These are phyloP conservation scores for Breviolum minutum DNA, from an alignment of 73 alveolate genomes.

Conservation along the genomic window DNA sequence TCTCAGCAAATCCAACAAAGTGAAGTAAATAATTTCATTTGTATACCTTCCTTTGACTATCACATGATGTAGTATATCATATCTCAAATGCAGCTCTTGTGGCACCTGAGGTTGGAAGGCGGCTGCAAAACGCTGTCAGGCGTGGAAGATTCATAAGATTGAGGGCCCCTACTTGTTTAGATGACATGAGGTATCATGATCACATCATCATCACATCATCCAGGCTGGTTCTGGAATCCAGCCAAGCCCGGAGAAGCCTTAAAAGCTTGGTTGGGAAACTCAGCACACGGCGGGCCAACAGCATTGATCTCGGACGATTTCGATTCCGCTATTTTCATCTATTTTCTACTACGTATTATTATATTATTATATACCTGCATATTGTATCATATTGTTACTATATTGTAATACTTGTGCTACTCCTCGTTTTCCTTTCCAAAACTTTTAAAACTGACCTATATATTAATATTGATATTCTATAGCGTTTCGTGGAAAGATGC, in stretches of 20 bases:
- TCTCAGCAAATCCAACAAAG: neutral
- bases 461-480: too few species aligned
- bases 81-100: neutral
- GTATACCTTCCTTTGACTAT: too few species aligned
- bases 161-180: neutral
- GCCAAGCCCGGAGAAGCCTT: neutral
- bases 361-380: too few species aligned
- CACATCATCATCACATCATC: neutral
- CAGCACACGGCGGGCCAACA: neutral
- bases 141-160: neutral
- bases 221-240: slow-evolving; percentile 48
- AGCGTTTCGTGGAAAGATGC: too few species aligned
- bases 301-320: neutral
- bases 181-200: neutral
- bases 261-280: slow-evolving; percentile 27
- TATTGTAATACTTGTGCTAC: too few species aligned
- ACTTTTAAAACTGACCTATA: too few species aligned
- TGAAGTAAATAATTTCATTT: too few species aligned
- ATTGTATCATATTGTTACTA: too few species aligned
- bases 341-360: too few species aligned
- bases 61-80: too few species aligned
- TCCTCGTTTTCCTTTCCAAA: too few species aligned
- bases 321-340: neutral
- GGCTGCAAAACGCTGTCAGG: slow-evolving; percentile 32
- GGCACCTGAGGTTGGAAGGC: slow-evolving; percentile 5